These are phyloP conservation scores for Phytophthora nicotianae DNA, from an alignment of 352 stramenopile species.

Conservation along the genomic window DNA sequence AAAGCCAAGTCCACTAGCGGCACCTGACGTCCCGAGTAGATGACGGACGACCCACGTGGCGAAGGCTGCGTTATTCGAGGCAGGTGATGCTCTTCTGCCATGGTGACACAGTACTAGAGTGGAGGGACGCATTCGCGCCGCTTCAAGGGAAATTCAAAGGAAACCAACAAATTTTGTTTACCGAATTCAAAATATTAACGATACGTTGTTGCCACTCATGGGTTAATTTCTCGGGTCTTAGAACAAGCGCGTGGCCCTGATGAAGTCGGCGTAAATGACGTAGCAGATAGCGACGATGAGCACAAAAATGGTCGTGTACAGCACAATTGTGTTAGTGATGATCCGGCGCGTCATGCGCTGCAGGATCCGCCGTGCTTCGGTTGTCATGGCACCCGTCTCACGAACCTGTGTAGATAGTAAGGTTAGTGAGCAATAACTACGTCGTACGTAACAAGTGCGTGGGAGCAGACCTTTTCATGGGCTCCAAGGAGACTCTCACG, in stretches of 20 bases:
- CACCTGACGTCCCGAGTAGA: conserved; percentile 34
- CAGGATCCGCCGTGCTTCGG: conserved; percentile 67
- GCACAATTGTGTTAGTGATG: conserved; percentile 79
- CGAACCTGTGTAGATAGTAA: conserved; percentile 44
- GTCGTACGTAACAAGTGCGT: neutral
- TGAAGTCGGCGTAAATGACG: conserved; percentile 83
- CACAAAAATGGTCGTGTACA: conserved; percentile 78
- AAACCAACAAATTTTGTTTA: conserved; percentile 2
- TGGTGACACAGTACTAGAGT: conserved; percentile 3
- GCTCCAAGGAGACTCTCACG: conserved; percentile 70
- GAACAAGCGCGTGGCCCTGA: conserved; percentile 39
- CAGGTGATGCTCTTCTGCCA: conserved; percentile 30
- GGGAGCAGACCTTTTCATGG: conserved; percentile 62
- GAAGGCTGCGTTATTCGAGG: conserved; percentile 31
- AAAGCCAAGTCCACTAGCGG: conserved; percentile 44
- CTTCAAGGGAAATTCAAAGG: conserved; percentile 10
- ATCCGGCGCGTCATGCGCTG: conserved; percentile 80
- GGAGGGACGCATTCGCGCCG: conserved; percentile 25
- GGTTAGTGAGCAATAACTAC: conserved; percentile 3
- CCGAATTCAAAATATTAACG: conserved; percentile 9
- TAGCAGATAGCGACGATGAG: conserved; percentile 73
- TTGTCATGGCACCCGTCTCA: conserved; percentile 73
- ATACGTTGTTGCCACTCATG: neutral
- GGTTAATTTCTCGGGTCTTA: conserved; percentile 6
- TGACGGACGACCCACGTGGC: conserved; percentile 26